phyloP scores from a whole-genome alignment of 306 rosid genomes.

The Lupinus albus region DNA sequence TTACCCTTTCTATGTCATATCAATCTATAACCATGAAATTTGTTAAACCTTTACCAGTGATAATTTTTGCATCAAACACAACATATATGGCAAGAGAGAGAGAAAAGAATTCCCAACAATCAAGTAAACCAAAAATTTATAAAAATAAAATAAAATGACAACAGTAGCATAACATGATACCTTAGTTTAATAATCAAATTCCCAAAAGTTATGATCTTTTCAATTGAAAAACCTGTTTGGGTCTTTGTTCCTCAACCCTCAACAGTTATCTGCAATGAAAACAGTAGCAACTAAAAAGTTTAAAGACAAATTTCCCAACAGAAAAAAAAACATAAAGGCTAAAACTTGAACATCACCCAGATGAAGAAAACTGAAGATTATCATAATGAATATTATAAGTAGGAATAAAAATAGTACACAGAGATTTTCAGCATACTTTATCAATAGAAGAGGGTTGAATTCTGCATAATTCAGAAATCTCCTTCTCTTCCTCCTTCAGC shows the following conservation, averaged over 20 bases:
- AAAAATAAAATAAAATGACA: too few species aligned
- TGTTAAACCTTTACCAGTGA: neutral
- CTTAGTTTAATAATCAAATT: slow-evolving; percentile 26
- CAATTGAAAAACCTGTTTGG: slow-evolving; percentile 2
- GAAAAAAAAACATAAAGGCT: neutral
- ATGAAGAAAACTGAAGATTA: slow-evolving; percentile 16
- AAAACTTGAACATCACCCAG: slow-evolving; percentile 39
- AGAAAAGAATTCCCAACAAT: slow-evolving; percentile 22
- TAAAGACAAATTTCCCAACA: neutral
- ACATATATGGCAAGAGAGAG: slow-evolving; percentile 14
- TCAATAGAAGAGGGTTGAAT: slow-evolving; percentile 32
- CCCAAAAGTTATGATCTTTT: slow-evolving; percentile 21
- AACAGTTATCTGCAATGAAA: slow-evolving; percentile 25
- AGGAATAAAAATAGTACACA: neutral
- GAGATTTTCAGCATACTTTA: slow-evolving; percentile 23
- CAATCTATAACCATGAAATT: slow-evolving; percentile 6
- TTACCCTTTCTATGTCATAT: neutral
- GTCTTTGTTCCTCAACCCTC: neutral
- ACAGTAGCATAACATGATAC: slow-evolving; percentile 25
- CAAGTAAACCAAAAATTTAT: neutral
- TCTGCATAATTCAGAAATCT: slow-evolving; percentile 29
- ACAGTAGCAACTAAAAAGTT: neutral
- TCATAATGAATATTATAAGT: neutral
- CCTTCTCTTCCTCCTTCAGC: neutral
- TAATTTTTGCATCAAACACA: neutral